A percentile compares a stretch with the other conserved stretches of the same genome.
Evolutionary conservation across 257 asterid genomes (phyloP).

Genomic region (Phtheirospermum japonicum): DNA sequence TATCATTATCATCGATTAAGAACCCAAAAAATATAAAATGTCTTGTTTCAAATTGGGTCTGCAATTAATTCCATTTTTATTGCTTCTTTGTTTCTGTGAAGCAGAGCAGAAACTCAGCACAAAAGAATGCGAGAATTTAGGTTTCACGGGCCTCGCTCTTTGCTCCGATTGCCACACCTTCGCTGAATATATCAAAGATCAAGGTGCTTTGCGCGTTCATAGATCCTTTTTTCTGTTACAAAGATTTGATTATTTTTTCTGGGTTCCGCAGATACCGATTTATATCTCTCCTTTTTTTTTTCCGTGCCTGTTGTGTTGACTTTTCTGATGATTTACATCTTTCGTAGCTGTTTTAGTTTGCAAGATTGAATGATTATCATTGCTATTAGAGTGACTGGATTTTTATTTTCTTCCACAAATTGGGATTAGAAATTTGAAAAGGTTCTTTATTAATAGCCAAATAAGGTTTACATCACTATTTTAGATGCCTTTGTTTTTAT

Average conservation of each 20-base stretch:
- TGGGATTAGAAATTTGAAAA: too few relatives aligned
- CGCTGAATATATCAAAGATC: slow-evolving; percentile 82
- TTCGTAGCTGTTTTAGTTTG: background rate
- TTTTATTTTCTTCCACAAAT: too few relatives aligned
- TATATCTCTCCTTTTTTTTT: too few relatives aligned
- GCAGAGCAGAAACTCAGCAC: slow-evolving; percentile 57
- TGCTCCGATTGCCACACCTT: slow-evolving; percentile 88
- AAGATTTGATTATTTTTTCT: slow-evolving; percentile 9
- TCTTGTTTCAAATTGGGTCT: slow-evolving; percentile 15
- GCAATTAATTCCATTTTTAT: slow-evolving; percentile 26
- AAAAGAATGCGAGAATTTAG: slow-evolving; percentile 71
- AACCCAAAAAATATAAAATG: slow-evolving; percentile 21
- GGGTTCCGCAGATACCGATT: too few relatives aligned
- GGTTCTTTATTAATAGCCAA: too few relatives aligned
- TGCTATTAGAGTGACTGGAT: too few relatives aligned
- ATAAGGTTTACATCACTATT: background rate
- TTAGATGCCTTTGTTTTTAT: background rate
- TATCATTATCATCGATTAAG: slow-evolving; percentile 2
- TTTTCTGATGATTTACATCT: too few relatives aligned
- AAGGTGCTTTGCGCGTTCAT: slow-evolving; percentile 37
- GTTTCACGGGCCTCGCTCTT: slow-evolving; percentile 86
- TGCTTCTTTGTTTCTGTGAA: slow-evolving; percentile 33
- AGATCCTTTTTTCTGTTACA: background rate
- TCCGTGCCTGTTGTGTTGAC: too few relatives aligned
- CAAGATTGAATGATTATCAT: background rate